Conservation (phyloP, 352 stramenopile genomes). For the Pythium apleroticum region DNA sequence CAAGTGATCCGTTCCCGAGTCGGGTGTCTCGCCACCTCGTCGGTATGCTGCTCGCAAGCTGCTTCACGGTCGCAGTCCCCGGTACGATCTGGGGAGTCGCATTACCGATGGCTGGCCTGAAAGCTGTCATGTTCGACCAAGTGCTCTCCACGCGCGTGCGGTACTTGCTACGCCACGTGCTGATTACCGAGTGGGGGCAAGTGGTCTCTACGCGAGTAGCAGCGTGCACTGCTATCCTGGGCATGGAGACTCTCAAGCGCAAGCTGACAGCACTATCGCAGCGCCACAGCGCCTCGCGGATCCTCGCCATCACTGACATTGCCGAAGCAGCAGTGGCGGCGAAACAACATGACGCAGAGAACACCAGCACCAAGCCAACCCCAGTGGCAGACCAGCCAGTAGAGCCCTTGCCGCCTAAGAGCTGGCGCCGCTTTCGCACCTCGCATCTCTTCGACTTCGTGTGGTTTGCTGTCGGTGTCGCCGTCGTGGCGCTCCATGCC, state of each 20-base stretch:
- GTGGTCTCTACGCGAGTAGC: constrained; percentile 12
- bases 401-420: background rate
- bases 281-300: background rate
- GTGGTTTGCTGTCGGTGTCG: background rate
- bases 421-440: background rate
- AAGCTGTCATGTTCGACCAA: constrained; percentile 13
- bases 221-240: constrained; percentile 9
- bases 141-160: constrained; percentile 5
- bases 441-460: background rate
- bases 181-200: constrained; percentile 8
- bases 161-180: constrained; percentile 2
- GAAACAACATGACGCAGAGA: background rate
- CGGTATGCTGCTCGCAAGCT: constrained; percentile 6
- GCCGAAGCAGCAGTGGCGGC: too few relatives aligned
- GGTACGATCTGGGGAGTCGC: constrained; percentile 7
- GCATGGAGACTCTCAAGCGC: constrained; percentile 13
- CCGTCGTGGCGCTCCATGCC: background rate
- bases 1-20: background rate
- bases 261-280: background rate
- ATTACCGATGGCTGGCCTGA: background rate
- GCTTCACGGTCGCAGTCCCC: constrained; percentile 15
- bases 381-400: background rate
- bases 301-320: background rate
- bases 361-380: background rate
- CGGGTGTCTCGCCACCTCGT: constrained; percentile 10